phyloP scores from a whole-genome alignment of 2,329 filamentous ascomycete genomes.

The Microdochium nivale region DNA sequence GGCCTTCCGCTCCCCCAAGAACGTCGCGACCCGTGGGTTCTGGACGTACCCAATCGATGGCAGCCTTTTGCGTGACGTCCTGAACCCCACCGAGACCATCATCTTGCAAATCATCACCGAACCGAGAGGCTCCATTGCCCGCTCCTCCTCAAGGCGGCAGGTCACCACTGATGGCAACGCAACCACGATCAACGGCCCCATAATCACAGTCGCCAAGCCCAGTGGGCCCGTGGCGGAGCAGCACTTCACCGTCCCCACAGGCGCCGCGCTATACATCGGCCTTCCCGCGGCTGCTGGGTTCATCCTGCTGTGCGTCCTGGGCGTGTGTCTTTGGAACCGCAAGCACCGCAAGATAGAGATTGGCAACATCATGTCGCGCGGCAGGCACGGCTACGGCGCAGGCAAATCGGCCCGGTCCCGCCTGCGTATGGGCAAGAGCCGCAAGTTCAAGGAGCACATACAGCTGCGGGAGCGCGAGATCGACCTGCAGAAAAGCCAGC shows the following conservation, averaged over 20 bases:
- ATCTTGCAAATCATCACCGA: conserved; percentile 34
- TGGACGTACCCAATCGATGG: conserved; percentile 33
- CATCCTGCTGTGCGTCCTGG: conserved; percentile 37
- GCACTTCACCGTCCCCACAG: conserved; percentile 21
- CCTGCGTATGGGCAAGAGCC: not conserved
- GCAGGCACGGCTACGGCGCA: conserved; percentile 22
- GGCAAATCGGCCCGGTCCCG: not conserved
- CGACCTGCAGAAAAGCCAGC: not conserved
- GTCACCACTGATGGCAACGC: conserved; percentile 9
- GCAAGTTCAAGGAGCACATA: not conserved
- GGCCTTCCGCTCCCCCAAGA: conserved; percentile 24
- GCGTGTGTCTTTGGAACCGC: conserved; percentile 49
- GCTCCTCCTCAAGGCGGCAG: not conserved
- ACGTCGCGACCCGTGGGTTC: conserved; percentile 36
- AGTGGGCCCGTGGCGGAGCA: conserved; percentile 20
- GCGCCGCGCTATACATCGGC: conserved; percentile 40
- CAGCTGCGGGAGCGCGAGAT: not conserved
- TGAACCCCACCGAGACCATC: conserved; percentile 32
- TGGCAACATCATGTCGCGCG: conserved; percentile 42
- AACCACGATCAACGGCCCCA: conserved; percentile 28
- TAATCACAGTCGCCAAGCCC: conserved; percentile 29
- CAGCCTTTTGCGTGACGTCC: conserved; percentile 24
- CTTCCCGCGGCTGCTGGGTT: conserved; percentile 41
- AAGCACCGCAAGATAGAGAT: conserved; percentile 39
- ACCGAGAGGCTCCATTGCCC: conserved; percentile 2